Conservation (phyloP, 306 rosid species). For the Acacia crassicarpa region DNA sequence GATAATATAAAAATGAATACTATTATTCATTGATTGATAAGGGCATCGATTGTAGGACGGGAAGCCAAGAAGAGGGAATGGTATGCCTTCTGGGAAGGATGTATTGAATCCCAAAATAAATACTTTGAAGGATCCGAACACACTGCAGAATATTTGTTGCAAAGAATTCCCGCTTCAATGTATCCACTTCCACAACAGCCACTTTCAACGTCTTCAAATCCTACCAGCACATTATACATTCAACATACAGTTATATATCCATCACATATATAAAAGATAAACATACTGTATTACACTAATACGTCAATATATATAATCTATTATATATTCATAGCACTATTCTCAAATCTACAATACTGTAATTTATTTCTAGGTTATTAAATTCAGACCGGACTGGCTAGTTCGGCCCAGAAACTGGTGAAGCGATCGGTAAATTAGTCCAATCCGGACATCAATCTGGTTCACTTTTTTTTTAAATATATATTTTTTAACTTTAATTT, state of each 20-base stretch:
- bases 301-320: too few relatives aligned
- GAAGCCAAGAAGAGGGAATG: slow-evolving; percentile 24
- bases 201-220: slow-evolving; percentile 47
- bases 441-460: too few relatives aligned
- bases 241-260: not conserved
- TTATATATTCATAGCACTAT: too few relatives aligned
- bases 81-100: slow-evolving; percentile 58
- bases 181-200: slow-evolving; percentile 80
- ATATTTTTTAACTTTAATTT: too few relatives aligned
- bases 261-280: not conserved
- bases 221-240: slow-evolving; percentile 23
- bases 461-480: too few relatives aligned
- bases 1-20: not conserved
- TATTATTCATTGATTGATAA: slow-evolving; percentile 31
- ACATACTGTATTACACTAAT: too few relatives aligned
- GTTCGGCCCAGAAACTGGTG: too few relatives aligned
- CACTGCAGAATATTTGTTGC: slow-evolving; percentile 39
- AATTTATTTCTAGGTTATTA: too few relatives aligned
- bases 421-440: too few relatives aligned
- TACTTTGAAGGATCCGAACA: slow-evolving; percentile 62
- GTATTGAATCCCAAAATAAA: slow-evolving; percentile 78
- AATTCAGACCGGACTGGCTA: too few relatives aligned
- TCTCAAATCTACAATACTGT: too few relatives aligned
- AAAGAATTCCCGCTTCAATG: slow-evolving; percentile 49
- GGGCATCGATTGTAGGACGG: slow-evolving; percentile 39